A percentile compares a stretch with the other conserved stretches of the same genome.
Conservation (phyloP, 2,329 filamentous ascomycete genomes). For the Aspergillus pseudoterreus region DNA sequence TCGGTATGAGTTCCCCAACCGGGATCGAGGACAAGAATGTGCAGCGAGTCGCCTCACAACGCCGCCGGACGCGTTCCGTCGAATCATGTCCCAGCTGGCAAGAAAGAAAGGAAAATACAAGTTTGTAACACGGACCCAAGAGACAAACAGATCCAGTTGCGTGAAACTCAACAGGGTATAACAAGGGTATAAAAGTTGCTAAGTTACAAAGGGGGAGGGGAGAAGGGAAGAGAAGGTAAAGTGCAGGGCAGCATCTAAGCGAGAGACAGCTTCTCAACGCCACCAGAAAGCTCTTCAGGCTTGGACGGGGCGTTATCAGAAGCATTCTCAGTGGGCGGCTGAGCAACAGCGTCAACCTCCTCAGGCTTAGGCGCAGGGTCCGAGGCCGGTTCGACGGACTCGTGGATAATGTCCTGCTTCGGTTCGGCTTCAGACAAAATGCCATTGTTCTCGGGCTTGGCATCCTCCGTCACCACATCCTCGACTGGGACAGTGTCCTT, state of each 20-base stretch:
- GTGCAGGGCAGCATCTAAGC: neutral
- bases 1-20: neutral
- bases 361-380: neutral
- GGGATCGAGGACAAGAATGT: no score
- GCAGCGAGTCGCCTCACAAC: no score
- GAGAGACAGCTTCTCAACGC: neutral
- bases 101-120: neutral
- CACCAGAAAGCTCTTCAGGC: neutral
- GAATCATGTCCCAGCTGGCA: neutral
- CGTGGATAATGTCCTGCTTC: neutral
- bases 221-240: neutral
- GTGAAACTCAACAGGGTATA: neutral
- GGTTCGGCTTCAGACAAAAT: neutral
- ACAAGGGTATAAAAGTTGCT: slow-evolving; percentile 1
- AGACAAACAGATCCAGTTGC: neutral
- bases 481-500: neutral
- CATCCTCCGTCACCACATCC: neutral
- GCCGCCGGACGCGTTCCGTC: no score
- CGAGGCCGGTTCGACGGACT: neutral
- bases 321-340: neutral
- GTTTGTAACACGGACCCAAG: neutral
- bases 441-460: neutral
- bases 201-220: neutral
- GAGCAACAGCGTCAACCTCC: neutral
- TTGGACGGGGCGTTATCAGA: neutral